Percentiles rank a stretch among this genome's conserved stretches.
phyloP scores from a whole-genome alignment of 306 rosid genomes.

The Mimosa bimucronata region DNA sequence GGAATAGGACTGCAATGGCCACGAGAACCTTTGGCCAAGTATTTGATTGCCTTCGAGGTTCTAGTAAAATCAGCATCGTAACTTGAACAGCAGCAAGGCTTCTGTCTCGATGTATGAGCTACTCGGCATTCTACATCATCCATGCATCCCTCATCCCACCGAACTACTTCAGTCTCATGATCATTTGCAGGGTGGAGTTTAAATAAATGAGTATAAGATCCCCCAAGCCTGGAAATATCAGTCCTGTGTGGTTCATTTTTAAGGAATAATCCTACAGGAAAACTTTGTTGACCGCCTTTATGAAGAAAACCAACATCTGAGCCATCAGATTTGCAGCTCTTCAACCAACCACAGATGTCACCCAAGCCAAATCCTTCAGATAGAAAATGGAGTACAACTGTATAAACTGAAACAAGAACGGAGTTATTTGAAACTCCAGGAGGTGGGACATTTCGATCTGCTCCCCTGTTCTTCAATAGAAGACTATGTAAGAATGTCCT shows the following conservation, averaged over 20 bases:
- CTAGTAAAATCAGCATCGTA: conserved; percentile 73
- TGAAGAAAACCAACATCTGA: conserved; percentile 90
- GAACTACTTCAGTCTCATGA: conserved; percentile 70
- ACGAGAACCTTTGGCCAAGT: conserved; percentile 67
- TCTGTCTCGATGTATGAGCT: conserved; percentile 78
- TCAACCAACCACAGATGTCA: conserved; percentile 78
- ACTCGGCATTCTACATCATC: conserved; percentile 78
- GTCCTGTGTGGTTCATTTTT: conserved; percentile 68
- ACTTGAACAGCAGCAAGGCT: conserved; percentile 94
- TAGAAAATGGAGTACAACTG: conserved; percentile 88
- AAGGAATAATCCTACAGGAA: conserved; percentile 72
- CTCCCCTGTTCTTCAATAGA: conserved; percentile 85
- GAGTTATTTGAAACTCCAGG: conserved; percentile 90
- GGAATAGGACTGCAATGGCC: conserved; percentile 71
- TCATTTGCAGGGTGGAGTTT: conserved; percentile 63
- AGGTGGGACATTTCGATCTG: conserved; percentile 77
- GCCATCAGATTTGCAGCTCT: conserved; percentile 58
- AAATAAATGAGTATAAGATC: conserved; percentile 77
- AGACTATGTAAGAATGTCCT: conserved; percentile 81
- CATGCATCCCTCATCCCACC: conserved; percentile 97
- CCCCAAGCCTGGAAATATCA: conserved; percentile 92
- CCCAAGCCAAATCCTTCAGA: conserved; percentile 94
- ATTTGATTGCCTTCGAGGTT: conserved; percentile 68
- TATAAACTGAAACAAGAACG: conserved; percentile 83
- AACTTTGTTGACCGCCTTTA: conserved; percentile 88